Conservation (phyloP, 805 yeast genomes). For the Blastobotrys muscicola region DNA sequence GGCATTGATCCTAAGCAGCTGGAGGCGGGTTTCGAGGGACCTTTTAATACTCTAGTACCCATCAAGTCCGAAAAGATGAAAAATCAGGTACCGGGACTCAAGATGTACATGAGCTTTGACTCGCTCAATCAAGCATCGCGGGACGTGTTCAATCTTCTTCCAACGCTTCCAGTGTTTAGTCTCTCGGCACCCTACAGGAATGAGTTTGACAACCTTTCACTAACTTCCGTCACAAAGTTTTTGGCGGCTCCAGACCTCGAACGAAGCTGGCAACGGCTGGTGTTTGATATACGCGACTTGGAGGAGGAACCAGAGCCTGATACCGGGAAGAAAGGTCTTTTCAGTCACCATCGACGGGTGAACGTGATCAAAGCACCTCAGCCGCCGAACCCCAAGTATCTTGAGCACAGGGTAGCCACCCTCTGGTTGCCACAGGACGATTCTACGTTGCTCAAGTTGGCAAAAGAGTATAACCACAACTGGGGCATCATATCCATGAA, state of each 20-base stretch:
- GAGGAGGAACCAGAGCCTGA: not conserved
- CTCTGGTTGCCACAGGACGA: conserved; percentile 97
- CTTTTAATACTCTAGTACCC: conserved; percentile 11
- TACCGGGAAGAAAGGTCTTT: not conserved
- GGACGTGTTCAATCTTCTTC: conserved; percentile 17
- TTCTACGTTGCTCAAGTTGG: conserved; percentile 63
- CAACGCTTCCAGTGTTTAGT: conserved; percentile 14
- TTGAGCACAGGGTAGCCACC: conserved; percentile 81
- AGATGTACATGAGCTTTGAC: conserved; percentile 10
- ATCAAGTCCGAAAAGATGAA: not conserved
- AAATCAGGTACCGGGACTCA: conserved; percentile 10
- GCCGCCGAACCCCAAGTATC: conserved; percentile 76
- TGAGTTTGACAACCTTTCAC: conserved; percentile 18
- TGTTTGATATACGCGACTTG: conserved; percentile 17
- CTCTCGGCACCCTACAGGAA: conserved; percentile 16
- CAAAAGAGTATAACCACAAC: conserved; percentile 79
- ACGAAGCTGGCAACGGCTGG: conserved; percentile 25
- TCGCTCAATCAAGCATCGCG: conserved; percentile 17
- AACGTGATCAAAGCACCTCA: conserved; percentile 66
- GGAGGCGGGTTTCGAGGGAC: not conserved
- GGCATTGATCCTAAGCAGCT: not conserved
- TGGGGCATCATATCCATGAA: conserved; percentile 89
- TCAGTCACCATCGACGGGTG: conserved; percentile 13
- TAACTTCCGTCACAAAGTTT: conserved; percentile 26
- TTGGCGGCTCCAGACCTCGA: conserved; percentile 21